Percentiles rank a stretch among this genome's conserved stretches.
phyloP scores from a whole-genome alignment of 768 basidiomycete species.

The Amanita brunnescens region DNA sequence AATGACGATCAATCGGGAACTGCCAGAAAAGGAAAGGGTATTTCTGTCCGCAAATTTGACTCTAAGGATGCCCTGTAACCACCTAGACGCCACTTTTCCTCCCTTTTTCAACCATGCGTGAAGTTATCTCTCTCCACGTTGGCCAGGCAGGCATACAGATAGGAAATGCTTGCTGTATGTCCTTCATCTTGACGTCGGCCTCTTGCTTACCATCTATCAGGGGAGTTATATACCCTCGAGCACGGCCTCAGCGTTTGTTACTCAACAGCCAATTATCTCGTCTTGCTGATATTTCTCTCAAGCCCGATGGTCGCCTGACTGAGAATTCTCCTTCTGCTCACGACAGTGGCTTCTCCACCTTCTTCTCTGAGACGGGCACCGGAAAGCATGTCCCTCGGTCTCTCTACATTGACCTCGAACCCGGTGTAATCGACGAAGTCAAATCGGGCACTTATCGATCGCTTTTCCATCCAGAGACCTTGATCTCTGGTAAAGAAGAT shows the following conservation, averaged over 20 bases:
- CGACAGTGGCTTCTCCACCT: conserved; percentile 91
- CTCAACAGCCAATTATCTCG: background rate
- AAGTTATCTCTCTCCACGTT: conserved; percentile 94
- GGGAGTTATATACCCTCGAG: conserved; percentile 98
- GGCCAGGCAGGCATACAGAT: conserved; percentile 96
- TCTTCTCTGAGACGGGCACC: conserved; percentile 92
- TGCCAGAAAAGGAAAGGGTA: conserved; percentile 17
- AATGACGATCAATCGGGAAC: conserved; percentile 12
- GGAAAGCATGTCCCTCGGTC: conserved; percentile 97
- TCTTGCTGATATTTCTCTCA: conserved; percentile 12
- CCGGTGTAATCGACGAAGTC: conserved; percentile 93
- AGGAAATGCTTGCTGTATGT: conserved; percentile 93
- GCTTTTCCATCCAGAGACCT: conserved; percentile 95
- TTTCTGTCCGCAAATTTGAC: conserved; percentile 19
- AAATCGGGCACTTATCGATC: conserved; percentile 86
- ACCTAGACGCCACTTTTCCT: conserved; percentile 15
- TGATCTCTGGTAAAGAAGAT: conserved; percentile 97
- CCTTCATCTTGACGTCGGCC: conserved; percentile 6
- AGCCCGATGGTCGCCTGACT: conserved; percentile 89
- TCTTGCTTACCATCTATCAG: conserved; percentile 30
- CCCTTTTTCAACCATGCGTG: conserved; percentile 50
- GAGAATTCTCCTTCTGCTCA: conserved; percentile 58
- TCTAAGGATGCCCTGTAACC: conserved; percentile 27
- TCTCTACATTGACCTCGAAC: conserved; percentile 93
- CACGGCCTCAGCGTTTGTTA: conserved; percentile 85